Conservation (phyloP, 2,329 filamentous ascomycete genomes). For the Diaporthe amygdali region DNA sequence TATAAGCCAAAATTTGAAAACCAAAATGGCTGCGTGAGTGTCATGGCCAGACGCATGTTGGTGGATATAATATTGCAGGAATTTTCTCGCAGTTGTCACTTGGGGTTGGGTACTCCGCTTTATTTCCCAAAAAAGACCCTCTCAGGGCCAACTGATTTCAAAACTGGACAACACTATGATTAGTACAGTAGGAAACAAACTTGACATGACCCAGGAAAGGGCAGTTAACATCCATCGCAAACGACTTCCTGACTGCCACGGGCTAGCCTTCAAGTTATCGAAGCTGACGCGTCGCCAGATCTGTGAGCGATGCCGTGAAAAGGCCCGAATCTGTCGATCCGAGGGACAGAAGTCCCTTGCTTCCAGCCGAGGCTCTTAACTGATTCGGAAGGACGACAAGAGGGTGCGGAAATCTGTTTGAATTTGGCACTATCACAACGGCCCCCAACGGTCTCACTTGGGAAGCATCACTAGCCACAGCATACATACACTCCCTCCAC, state of each 20-base stretch:
- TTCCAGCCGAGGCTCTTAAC: not conserved
- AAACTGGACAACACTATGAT: not conserved
- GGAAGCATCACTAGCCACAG: not conserved
- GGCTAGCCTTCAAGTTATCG: not conserved
- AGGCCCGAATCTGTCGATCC: conserved; percentile 5
- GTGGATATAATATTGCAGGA: not conserved
- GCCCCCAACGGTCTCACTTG: conserved; percentile 11
- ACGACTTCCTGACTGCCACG: not conserved
- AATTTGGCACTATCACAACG: conserved; percentile 1
- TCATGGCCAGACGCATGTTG: not conserved
- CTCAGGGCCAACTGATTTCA: not conserved
- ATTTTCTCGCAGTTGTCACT: not conserved
- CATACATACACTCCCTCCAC: not conserved
- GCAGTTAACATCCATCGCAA: not conserved
- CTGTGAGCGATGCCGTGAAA: not conserved
- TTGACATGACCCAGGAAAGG: not conserved
- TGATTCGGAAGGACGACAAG: not conserved
- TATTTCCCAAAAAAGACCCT: not conserved
- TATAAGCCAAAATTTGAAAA: not conserved
- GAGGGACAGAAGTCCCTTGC: not conserved
- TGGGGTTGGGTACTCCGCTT: not conserved
- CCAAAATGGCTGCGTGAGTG: not conserved
- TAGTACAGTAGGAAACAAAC: not conserved
- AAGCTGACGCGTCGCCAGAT: not conserved
- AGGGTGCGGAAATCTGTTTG: not conserved